Conservation (phyloP, 75 land plant genomes). For the Sequoia sempervirens region DNA sequence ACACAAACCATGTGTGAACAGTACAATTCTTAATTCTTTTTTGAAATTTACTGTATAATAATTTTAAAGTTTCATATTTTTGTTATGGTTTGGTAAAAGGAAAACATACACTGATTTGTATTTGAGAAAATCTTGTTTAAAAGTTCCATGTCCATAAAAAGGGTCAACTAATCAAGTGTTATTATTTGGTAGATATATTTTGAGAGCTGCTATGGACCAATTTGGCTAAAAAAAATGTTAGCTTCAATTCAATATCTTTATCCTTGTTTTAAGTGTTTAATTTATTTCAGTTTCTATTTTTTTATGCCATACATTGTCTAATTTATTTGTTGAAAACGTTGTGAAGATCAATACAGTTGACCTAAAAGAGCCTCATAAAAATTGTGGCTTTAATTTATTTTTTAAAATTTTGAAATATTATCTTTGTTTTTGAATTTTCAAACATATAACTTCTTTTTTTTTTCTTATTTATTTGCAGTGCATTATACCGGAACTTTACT, state of each 20-base stretch:
- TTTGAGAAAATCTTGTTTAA: no score
- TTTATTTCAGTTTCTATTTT: background rate
- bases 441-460: background rate
- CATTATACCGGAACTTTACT: slow-evolving; percentile 70
- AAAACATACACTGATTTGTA: background rate
- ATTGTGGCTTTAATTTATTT: background rate
- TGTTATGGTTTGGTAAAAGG: background rate
- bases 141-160: background rate
- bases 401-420: background rate
- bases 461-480: slow-evolving; percentile 33
- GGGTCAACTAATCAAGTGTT: background rate
- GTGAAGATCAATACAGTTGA: background rate
- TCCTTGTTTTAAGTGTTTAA: background rate
- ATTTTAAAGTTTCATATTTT: no score
- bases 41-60: no score
- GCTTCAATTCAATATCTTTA: background rate
- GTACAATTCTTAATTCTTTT: background rate
- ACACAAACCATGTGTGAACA: background rate
- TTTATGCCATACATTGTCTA: background rate
- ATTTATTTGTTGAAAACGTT: background rate
- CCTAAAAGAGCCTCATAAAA: background rate
- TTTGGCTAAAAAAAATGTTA: background rate
- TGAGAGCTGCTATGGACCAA: background rate
- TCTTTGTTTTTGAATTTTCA: background rate
- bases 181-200: background rate